Evolutionary conservation across 1,284 basidiomycete species (phyloP), one percentile per base, ranked within the genome.

Genomic region (Boletus smithii): DNA sequence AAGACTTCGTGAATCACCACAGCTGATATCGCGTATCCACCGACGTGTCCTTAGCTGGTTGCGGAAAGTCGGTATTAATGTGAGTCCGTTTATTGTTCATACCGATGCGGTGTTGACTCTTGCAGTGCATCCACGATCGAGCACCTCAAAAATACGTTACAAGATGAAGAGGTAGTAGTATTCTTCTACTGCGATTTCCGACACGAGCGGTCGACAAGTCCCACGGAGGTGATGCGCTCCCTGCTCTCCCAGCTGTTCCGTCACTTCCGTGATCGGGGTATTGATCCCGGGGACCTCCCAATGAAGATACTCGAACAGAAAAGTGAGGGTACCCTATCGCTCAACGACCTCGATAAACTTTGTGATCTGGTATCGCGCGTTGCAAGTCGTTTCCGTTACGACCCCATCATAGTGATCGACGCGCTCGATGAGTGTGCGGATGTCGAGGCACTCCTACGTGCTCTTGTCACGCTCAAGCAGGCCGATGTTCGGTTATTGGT

Each of bases 71-170:
- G 7, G 37, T 40, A 10, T 33, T 46, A 8, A 8, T 33, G 45
- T 35, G 8, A 41, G 37, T n/a, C 2, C 9, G 23, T 16, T 5
- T 1, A 16, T 22, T 9, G 2, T 22, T 11, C 10, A 8, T 23
- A 11, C n/a, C n/a, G 5, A 17, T 24, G 5, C 6, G n/a, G 20
- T n/a, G 11, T 7, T 29, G 16, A 40, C 16, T 17, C 7, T 8
- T 6, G 26, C 14, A 48, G 48, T 29, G 31, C 43, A 9, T 40
- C 35, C 10, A 41, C 14, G 10, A 49, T 47, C 17, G 48, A 42
- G 5, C 7, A 34, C 18, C 20, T 42, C 30, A 40, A 13, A 33
- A 39, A 11, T 7, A 47, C 29, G 1, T 11, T 41, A 16, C 8
- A n/a, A 36, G 24, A 44, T 5, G n/a, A 23, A 17, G 40, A 48